Base-by-base conservation (phyloP, 2,329 filamentous ascomycete species). In the Arthrobotrys conoides region DNA sequence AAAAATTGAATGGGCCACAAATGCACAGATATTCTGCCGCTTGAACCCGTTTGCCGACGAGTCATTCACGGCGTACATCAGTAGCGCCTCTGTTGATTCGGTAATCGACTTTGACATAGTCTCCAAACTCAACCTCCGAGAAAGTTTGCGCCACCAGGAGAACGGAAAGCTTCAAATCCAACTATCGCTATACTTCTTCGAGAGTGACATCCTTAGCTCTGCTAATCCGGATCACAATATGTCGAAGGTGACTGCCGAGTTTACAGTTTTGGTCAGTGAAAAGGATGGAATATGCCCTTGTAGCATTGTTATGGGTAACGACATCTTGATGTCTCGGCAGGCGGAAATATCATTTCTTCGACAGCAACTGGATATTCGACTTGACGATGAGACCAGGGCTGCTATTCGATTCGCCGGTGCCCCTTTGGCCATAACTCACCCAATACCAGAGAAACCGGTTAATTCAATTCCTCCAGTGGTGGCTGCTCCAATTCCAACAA, bases 1-100 rank as follows among this genome's bases (percentile, higher is more conserved):
- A 33, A 97, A 99, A 81, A 93, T 98, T 72, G 91, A 96, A 79
- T 99, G 96, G 86, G 98, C 96, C 94, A 87, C 98, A 81, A 95
- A 93, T 27, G 92, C 91, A 41, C 91, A 93, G 82, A 98, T 97
- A 85, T 95, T 94, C 14, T 95, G 97, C 83, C 91, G 92, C 80
- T 92, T 93, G 9, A 88, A 98, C 16, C 87, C 97, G 4, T 98
- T 98, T 83, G 96, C 94, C 41, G 94, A 94, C 38, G 88, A 78
- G 53, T 66, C 63, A 30, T 78, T 78, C 68, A 68, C 75, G 22
- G 75, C 68, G 2, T 78, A 68, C 53, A 68, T 98, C 1, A 98
- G 96, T 84, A 95, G 93, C 1, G 96, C 95, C 0, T 97, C 96
- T 4, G 94, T 94, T 84, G 91, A 90, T 81, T 98, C 96, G 0